Evolutionary conservation across 1,139 yeast genomes (phyloP), one percentile per base, ranked within the genome.

Genomic region (Hyphopichia buzzinii): DNA sequence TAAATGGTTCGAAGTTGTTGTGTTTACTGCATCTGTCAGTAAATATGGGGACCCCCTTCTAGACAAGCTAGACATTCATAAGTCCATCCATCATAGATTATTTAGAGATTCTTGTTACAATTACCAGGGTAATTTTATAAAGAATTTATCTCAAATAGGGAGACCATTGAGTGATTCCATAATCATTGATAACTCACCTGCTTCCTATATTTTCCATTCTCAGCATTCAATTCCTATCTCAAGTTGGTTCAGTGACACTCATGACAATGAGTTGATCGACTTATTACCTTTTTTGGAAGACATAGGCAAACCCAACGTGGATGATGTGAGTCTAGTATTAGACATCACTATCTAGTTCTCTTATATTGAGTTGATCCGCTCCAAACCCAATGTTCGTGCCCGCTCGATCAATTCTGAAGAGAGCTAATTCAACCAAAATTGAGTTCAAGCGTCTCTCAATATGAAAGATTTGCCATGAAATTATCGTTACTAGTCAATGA

Each of bases 191-290:
- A 92, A 92, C 62, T 89, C 97, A 2, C 98, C 99, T 2, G 96
- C 97, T 5, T 87, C 96, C 11, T 92, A 94, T 60, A 81, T 90
- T 39, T 87, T 92, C 72, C 98, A 92, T 58, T 98, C 98, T 17
- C 95, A 88, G 56, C 97, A 92, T 66, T 95, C 97, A 11, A 84
- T 94, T 29, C 99, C 99, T n/a, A 87, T 92, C 24, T 87, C 96
- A 45, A 82, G 94, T 59, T 92, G 99, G 99, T 92, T 94, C 69
- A 87, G 96, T 49, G 99, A 92, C 64, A 82, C 94, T 29, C 98
- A 92, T 59, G 99, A 92, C 60, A 90, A 90, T 56, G 99, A 92
- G 69, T 72, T 92, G 50, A 64, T 87, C 45, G 98, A 92, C 63
- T 79, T 92, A 62, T 68, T 94, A 41, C 98, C 98, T 12, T 81